phyloP scores from a whole-genome alignment of 352 stramenopile species.

The Phytophthora idaei region DNA sequence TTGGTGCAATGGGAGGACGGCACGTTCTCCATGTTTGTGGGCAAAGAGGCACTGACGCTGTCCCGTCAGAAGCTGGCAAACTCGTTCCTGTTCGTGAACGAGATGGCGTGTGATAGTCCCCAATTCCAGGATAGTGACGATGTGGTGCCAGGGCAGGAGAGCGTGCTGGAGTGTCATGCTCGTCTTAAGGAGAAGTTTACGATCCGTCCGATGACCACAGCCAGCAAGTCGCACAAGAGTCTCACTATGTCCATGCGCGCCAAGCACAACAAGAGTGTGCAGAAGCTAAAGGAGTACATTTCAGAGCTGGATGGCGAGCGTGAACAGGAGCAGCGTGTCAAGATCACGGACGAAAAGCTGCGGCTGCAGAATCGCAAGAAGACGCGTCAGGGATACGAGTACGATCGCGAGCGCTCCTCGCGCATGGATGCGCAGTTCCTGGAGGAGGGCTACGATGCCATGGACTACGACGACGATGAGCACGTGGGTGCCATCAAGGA shows the following conservation, averaged over 20 bases:
- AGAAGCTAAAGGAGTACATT: slow-evolving; percentile 88
- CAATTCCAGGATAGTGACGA: slow-evolving; percentile 68
- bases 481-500: slow-evolving; percentile 88
- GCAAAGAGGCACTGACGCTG: slow-evolving; percentile 80
- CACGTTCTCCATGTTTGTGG: slow-evolving; percentile 87
- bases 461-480: slow-evolving; percentile 86
- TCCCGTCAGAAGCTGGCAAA: slow-evolving; percentile 88
- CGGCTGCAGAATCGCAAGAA: slow-evolving; percentile 88
- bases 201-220: slow-evolving; percentile 86
- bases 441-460: slow-evolving; percentile 76
- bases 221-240: slow-evolving; percentile 86
- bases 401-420: slow-evolving; percentile 70
- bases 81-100: slow-evolving; percentile 87
- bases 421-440: slow-evolving; percentile 88
- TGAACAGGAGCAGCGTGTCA: slow-evolving; percentile 84
- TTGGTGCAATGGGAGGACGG: slow-evolving; percentile 89
- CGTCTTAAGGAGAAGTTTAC: slow-evolving; percentile 86
- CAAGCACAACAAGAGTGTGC: slow-evolving; percentile 89
- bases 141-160: slow-evolving; percentile 68
- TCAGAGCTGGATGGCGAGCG: slow-evolving; percentile 84
- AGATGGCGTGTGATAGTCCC: slow-evolving; percentile 70
- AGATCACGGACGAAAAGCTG: slow-evolving; percentile 86
- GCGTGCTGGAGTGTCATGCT: slow-evolving; percentile 83
- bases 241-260: slow-evolving; percentile 90
- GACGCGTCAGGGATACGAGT: slow-evolving; percentile 79